Conservation (phyloP, 371 early-diverging fungal genomes). For the Sporodiniella umbellata region DNA sequence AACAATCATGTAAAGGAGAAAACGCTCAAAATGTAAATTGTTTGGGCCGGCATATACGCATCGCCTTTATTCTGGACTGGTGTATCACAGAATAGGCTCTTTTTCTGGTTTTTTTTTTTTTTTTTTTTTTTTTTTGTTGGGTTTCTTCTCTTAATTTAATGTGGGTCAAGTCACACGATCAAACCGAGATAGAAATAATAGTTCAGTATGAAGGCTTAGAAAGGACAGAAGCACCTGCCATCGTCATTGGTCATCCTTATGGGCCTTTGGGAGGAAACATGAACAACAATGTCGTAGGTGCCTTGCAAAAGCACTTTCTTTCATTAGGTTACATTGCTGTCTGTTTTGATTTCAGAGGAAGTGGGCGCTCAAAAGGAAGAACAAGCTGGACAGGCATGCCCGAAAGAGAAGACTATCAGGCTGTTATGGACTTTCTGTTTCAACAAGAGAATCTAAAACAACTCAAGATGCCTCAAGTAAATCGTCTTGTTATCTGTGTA, state of each 20-base stretch:
- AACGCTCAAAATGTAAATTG: too few species aligned
- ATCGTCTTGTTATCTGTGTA: constrained; percentile 8
- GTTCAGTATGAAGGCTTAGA: constrained; percentile 1
- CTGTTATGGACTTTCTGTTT: constrained; percentile 38
- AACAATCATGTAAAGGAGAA: too few species aligned
- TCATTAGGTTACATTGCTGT: constrained; percentile 26
- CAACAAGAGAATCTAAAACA: background rate
- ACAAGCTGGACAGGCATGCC: constrained; percentile 60
- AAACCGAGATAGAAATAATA: constrained; percentile 19
- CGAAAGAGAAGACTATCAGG: constrained; percentile 53
- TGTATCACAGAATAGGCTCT: background rate
- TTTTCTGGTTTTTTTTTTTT: constrained; percentile 3
- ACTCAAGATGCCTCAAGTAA: background rate
- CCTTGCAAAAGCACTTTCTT: constrained; percentile 28
- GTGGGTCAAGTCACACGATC: constrained; percentile 27
- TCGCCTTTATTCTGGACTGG: background rate
- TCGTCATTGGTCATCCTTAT: constrained; percentile 46
- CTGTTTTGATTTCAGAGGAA: constrained; percentile 55
- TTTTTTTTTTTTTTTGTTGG: too few species aligned
- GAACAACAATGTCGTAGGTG: constrained; percentile 41
- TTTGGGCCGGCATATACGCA: too few species aligned
- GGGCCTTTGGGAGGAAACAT: constrained; percentile 48
- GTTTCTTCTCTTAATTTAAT: background rate
- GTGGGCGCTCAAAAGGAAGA: constrained; percentile 49
- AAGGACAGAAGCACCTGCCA: constrained; percentile 14